Evolutionary conservation across 169 alveolate species (phyloP).

Genomic region (Eimeria sp.): DNA sequence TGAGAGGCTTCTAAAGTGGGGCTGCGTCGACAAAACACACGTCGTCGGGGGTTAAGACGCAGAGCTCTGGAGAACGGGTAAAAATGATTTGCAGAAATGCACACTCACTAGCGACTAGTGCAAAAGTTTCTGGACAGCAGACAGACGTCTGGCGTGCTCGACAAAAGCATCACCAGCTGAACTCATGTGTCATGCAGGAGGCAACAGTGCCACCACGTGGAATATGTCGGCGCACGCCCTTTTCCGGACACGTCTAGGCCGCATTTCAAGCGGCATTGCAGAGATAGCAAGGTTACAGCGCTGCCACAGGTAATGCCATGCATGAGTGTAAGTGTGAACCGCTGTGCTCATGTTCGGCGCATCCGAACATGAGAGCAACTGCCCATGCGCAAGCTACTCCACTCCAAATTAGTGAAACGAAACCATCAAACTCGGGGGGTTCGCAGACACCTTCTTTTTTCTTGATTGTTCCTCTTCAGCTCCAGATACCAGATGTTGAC

Average conservation of each 20-base stretch:
- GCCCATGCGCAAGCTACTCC: neutral
- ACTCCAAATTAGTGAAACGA: neutral
- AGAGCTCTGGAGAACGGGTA: neutral
- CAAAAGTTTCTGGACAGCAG: too few relatives aligned
- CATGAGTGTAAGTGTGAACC: neutral
- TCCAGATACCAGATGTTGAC: neutral
- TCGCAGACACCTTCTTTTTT: too few relatives aligned
- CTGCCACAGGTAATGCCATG: neutral
- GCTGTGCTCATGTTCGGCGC: neutral
- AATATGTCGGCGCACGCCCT: neutral
- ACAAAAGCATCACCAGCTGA: neutral
- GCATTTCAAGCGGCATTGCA: neutral
- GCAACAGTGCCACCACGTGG: neutral
- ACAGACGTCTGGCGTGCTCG: neutral
- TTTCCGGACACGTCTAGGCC: neutral
- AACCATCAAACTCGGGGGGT: too few relatives aligned
- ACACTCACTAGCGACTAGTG: too few relatives aligned
- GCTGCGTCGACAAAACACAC: neutral
- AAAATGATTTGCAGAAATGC: too few relatives aligned
- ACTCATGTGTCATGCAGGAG: neutral
- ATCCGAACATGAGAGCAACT: neutral
- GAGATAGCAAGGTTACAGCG: neutral
- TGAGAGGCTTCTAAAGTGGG: too few relatives aligned
- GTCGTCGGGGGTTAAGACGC: neutral
- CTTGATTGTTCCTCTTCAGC: neutral